Evolutionary conservation across 1,139 yeast genomes (phyloP).

Genomic region (Chernovozyma aurita): DNA sequence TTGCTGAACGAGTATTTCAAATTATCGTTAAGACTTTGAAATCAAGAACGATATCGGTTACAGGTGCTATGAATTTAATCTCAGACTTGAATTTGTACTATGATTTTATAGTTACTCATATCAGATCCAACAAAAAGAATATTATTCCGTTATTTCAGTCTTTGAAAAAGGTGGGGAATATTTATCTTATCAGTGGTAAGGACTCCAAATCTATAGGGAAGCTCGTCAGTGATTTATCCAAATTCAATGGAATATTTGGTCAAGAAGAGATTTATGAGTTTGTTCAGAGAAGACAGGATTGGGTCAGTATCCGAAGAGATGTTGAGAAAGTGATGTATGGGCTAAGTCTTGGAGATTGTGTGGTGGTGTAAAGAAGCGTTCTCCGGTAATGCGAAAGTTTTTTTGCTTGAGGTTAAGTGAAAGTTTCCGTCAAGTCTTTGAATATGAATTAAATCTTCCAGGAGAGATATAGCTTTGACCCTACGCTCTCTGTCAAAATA

Average conservation of each 20-base stretch:
- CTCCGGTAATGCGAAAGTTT: too few relatives aligned
- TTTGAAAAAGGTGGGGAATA: conserved; percentile 76
- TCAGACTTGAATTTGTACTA: conserved; percentile 74
- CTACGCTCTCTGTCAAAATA: too few relatives aligned
- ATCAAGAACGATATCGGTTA: conserved; percentile 65
- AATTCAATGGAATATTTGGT: conserved; percentile 84
- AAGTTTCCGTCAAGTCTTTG: too few relatives aligned
- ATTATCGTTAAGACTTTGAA: conserved; percentile 69
- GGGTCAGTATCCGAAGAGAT: conserved; percentile 69
- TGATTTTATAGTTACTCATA: conserved; percentile 57
- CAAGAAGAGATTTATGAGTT: conserved; percentile 94
- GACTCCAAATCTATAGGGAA: conserved; percentile 83
- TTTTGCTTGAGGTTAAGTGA: too few relatives aligned
- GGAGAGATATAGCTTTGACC: too few relatives aligned
- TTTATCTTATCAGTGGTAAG: conserved; percentile 70
- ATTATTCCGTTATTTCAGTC: conserved; percentile 77
- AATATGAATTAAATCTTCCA: too few relatives aligned
- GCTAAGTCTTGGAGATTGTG: conserved; percentile 66
- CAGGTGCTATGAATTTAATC: conserved; percentile 78
- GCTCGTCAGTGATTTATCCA: conserved; percentile 74
- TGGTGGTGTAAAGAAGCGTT: too few relatives aligned
- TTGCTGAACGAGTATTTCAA: conserved; percentile 81
- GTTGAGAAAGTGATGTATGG: conserved; percentile 98
- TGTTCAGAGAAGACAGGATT: conserved; percentile 83
- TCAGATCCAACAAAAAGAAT: conserved; percentile 57